A percentile compares a stretch with the other conserved stretches of the same genome.
phyloP scores from a whole-genome alignment of 805 yeast species.

The Tetrapisispora nanseiensis region DNA sequence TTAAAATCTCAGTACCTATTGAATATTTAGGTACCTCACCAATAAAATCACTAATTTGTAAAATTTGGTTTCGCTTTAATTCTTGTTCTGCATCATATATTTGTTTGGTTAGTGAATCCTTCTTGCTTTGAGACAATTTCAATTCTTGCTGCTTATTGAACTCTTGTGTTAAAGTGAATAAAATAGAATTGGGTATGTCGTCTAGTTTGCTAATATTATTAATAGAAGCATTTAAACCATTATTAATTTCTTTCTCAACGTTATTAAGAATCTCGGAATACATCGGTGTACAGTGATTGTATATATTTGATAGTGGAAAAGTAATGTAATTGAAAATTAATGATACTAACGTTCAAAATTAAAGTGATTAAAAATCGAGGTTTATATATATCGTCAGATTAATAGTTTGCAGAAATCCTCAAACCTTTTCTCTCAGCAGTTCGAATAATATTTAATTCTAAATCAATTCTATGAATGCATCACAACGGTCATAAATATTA shows the following conservation, averaged over 20 bases:
- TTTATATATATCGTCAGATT: too few relatives aligned
- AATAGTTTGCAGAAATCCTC: too few relatives aligned
- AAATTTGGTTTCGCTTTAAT: conserved; percentile 10
- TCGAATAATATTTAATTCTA: too few relatives aligned
- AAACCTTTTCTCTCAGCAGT: too few relatives aligned
- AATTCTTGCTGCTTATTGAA: conserved; percentile 2
- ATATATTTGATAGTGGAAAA: too few relatives aligned
- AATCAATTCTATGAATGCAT: too few relatives aligned
- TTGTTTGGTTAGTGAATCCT: conserved; percentile 12
- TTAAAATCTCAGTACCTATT: conserved; percentile 15
- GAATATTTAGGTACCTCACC: conserved; percentile 22
- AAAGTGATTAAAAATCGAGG: too few relatives aligned
- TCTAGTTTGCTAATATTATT: conserved; percentile 3
- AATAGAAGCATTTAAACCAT: background rate
- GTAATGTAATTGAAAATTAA: too few relatives aligned
- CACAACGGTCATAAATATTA: too few relatives aligned
- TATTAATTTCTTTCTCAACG: background rate
- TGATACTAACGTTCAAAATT: too few relatives aligned
- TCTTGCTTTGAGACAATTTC: conserved; percentile 4
- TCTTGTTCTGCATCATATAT: conserved; percentile 14
- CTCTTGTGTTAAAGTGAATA: conserved; percentile 5
- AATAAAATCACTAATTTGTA: conserved; percentile 12
- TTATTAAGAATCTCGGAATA: background rate
- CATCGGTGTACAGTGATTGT: background rate
- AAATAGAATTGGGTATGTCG: conserved; percentile 8